These are phyloP conservation scores for Cerrena zonata DNA, from an alignment of 1,284 basidiomycete species.

Conservation along the genomic window DNA sequence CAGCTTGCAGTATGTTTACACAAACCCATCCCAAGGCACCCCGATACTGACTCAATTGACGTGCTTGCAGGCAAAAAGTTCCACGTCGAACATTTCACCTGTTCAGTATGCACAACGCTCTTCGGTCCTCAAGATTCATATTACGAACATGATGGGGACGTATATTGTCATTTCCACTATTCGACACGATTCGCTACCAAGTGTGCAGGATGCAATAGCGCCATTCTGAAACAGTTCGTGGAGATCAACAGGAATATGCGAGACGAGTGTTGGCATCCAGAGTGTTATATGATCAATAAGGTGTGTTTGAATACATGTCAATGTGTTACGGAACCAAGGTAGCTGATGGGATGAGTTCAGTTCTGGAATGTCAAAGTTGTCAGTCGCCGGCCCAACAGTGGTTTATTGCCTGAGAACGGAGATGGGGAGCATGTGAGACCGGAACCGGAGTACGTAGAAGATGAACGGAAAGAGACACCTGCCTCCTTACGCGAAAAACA, in stretches of 20 bases:
- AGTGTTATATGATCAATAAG: conserved; percentile 99
- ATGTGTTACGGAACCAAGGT: conserved; percentile 7
- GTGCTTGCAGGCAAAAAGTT: conserved; percentile 82
- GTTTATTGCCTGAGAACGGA: conserved; percentile 43
- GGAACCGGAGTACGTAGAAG: conserved; percentile 57
- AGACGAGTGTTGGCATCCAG: conserved; percentile 99
- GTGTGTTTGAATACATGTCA: conserved; percentile 33
- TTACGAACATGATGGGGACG: conserved; percentile 94
- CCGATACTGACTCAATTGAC: conserved; percentile 12
- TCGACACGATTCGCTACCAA: conserved; percentile 97
- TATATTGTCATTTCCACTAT: conserved; percentile 97
- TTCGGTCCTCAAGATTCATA: conserved; percentile 99
- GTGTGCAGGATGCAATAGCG: conserved; percentile 94
- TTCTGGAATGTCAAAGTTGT: conserved; percentile 99
- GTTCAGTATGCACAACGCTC: conserved; percentile 90
- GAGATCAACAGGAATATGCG: conserved; percentile 98
- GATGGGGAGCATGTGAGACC: conserved; percentile 30
- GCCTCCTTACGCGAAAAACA: conserved; percentile 87
- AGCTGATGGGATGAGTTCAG: conserved; percentile 35
- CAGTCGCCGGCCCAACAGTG: conserved; percentile 63
- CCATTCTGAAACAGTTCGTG: conserved; percentile 99
- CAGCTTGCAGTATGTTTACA: conserved; percentile 83
- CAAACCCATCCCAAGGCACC: background rate
- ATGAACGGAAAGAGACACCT: conserved; percentile 79
- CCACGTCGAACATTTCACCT: conserved; percentile 99